A percentile compares a stretch with the other conserved stretches of the same genome.
Evolutionary conservation across 2,329 filamentous ascomycete genomes (phyloP).

Genomic region (Diplodia sapinea): DNA sequence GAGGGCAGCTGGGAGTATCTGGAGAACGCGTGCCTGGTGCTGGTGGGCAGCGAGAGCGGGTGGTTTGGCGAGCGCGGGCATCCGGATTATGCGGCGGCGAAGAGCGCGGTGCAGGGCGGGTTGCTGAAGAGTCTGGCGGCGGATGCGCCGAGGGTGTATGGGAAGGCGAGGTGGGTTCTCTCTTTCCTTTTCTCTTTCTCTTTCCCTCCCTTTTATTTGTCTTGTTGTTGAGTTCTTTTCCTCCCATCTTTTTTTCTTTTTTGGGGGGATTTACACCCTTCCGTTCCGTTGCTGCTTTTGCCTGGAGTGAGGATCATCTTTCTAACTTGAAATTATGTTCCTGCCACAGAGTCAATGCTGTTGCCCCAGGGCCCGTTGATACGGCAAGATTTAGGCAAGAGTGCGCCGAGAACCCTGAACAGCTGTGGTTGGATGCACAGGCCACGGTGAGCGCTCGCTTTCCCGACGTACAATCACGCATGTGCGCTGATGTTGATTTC

Average conservation of each 20-base stretch:
- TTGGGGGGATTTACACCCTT: too few species aligned
- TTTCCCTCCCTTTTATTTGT: neutral
- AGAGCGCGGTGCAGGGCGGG: slow-evolving; percentile 55
- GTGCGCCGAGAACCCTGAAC: slow-evolving; percentile 47
- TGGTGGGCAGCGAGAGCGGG: slow-evolving; percentile 55
- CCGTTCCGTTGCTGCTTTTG: neutral
- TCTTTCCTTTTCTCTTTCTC: neutral
- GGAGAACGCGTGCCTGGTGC: slow-evolving; percentile 50
- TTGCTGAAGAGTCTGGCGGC: slow-evolving; percentile 51
- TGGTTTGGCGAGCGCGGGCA: slow-evolving; percentile 52
- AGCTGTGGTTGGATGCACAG: slow-evolving; percentile 51
- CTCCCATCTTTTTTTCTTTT: neutral
- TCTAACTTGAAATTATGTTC: neutral
- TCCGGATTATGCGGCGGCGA: slow-evolving; percentile 54
- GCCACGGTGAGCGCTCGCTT: slow-evolving; percentile 46
- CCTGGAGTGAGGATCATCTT: neutral
- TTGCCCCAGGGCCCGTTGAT: slow-evolving; percentile 55
- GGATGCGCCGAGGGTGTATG: slow-evolving; percentile 49
- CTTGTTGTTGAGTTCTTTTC: neutral
- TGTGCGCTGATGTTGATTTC: neutral
- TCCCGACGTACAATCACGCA: neutral
- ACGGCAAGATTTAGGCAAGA: slow-evolving; percentile 53
- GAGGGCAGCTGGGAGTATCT: slow-evolving; percentile 34
- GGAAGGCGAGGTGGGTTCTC: slow-evolving; percentile 36
- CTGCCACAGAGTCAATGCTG: slow-evolving; percentile 50